Evolutionary conservation across 2,329 filamentous ascomycete species (phyloP).

Genomic region (Aspergillus terreus): DNA sequence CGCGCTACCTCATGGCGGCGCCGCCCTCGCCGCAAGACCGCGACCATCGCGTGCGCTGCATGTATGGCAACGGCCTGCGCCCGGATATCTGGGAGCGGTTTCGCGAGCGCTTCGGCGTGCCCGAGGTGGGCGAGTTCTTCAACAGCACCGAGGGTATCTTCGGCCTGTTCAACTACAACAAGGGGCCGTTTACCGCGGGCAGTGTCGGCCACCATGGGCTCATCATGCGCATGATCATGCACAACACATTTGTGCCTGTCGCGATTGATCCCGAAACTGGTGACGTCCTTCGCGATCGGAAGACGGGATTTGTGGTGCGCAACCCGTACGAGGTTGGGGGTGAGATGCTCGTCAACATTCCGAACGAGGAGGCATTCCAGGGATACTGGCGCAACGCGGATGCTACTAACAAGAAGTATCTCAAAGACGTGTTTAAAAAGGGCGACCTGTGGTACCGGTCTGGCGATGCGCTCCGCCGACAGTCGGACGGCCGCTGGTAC

Average conservation of each 20-base stretch:
- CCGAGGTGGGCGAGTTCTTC: constrained; percentile 69
- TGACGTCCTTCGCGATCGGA: constrained; percentile 61
- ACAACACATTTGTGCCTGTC: constrained; percentile 61
- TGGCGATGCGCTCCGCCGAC: constrained; percentile 62
- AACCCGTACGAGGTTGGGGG: constrained; percentile 65
- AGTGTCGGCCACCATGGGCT: constrained; percentile 69
- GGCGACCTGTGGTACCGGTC: constrained; percentile 67
- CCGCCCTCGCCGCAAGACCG: constrained; percentile 49
- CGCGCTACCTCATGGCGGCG: constrained; percentile 67
- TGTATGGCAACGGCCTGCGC: constrained; percentile 48
- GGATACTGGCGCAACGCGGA: constrained; percentile 68
- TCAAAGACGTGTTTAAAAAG: constrained; percentile 61
- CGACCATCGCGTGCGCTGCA: constrained; percentile 43
- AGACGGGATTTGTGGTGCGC: constrained; percentile 64
- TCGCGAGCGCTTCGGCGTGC: constrained; percentile 51
- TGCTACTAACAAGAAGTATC: constrained; percentile 64
- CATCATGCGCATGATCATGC: constrained; percentile 52
- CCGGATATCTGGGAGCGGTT: constrained; percentile 50
- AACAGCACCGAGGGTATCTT: constrained; percentile 72
- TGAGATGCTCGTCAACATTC: constrained; percentile 68
- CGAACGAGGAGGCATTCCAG: constrained; percentile 56
- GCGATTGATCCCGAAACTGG: constrained; percentile 65
- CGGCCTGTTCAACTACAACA: constrained; percentile 56
- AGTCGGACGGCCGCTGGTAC: constrained; percentile 63
- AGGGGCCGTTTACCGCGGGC: constrained; percentile 60